phyloP scores from a whole-genome alignment of 2,329 filamentous ascomycete species.

The Didymella keratinophila region DNA sequence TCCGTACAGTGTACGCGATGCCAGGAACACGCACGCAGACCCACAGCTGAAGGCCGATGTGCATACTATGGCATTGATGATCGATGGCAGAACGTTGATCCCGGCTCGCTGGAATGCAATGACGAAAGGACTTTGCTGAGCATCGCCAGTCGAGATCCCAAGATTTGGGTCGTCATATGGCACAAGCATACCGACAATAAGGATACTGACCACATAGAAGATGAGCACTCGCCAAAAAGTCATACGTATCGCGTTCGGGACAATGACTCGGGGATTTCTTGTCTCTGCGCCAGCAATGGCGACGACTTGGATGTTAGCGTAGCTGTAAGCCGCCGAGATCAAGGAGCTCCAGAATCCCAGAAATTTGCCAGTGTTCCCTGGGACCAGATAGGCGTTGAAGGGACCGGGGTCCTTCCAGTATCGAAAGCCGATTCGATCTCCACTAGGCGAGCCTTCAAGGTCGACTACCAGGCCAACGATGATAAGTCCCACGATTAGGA shows the following conservation, averaged over 20 bases:
- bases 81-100: slow-evolving; percentile 45
- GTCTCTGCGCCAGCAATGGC: slow-evolving; percentile 82
- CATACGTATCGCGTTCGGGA: slow-evolving; percentile 91
- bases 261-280: slow-evolving; percentile 79
- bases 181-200: slow-evolving; percentile 52
- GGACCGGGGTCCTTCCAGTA: slow-evolving; percentile 72
- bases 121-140: slow-evolving; percentile 57
- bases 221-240: slow-evolving; percentile 91
- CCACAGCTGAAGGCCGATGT: not conserved
- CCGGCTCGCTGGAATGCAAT: slow-evolving; percentile 56
- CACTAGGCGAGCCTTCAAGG: slow-evolving; percentile 14
- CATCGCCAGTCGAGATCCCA: not conserved
- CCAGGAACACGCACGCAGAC: not conserved
- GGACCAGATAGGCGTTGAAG: slow-evolving; percentile 49
- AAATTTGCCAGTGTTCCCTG: slow-evolving; percentile 64
- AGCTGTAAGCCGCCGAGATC: slow-evolving; percentile 78
- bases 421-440: slow-evolving; percentile 59
- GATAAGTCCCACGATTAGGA: not conserved
- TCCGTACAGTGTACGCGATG: not conserved
- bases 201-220: slow-evolving; percentile 53
- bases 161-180: slow-evolving; percentile 43
- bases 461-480: slow-evolving; percentile 1
- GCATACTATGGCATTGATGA: slow-evolving; percentile 25
- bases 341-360: slow-evolving; percentile 80
- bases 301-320: slow-evolving; percentile 78